Conservation (phyloP, 192 early-diverging fungal genomes). For the Geranomyces variabilis region DNA sequence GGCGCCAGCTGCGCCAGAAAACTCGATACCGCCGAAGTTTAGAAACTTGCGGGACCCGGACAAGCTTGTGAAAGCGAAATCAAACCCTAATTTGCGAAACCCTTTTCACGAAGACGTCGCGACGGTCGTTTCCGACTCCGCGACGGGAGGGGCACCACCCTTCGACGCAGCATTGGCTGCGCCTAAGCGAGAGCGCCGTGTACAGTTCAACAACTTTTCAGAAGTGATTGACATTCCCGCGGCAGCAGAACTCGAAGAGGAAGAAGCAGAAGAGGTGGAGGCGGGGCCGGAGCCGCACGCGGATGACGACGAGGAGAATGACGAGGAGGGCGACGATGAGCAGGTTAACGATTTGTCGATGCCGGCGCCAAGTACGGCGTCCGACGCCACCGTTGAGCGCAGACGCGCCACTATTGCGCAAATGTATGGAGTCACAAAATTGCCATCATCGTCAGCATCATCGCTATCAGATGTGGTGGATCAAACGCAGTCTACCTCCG, state of each 20-base stretch:
- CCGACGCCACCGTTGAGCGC: not conserved
- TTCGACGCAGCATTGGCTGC: not conserved
- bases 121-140: no score
- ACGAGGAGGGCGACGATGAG: not conserved
- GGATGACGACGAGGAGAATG: not conserved
- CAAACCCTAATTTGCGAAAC: not conserved
- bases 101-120: not conserved
- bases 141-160: not conserved
- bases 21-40: not conserved
- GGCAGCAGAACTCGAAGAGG: not conserved
- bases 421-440: conserved; percentile 10
- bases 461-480: not conserved
- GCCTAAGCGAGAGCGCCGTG: not conserved
- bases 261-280: not conserved
- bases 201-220: conserved; percentile 12
- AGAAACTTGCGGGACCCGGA: conserved; percentile 4
- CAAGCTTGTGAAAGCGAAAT: conserved; percentile 14
- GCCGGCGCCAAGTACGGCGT: not conserved
- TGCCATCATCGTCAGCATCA: not conserved
- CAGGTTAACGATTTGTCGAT: not conserved
- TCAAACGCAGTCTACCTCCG: not conserved
- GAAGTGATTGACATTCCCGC: not conserved
- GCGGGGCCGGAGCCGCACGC: not conserved
- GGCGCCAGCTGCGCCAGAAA: not conserved
- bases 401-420: conserved; percentile 1